Evolutionary conservation across 768 basidiomycete species (phyloP).

Genomic region (Trametes meyenii): DNA sequence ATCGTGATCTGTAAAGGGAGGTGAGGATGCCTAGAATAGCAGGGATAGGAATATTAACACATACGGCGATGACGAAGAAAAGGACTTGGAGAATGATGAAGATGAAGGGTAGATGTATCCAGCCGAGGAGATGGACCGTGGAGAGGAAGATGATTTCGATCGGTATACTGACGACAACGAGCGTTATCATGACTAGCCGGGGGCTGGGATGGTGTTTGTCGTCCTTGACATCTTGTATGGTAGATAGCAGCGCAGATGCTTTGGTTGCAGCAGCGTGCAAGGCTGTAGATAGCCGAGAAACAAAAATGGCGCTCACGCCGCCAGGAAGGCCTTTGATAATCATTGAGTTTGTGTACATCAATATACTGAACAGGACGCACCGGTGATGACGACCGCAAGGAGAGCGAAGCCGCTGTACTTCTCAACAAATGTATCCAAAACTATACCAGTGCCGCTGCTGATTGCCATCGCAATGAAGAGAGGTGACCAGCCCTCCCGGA

Average conservation of each 20-base stretch:
- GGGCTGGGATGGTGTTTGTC: conserved; percentile 37
- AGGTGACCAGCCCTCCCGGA: conserved; percentile 88
- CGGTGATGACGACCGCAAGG: conserved; percentile 85
- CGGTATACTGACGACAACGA: conserved; percentile 78
- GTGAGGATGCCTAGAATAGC: background rate
- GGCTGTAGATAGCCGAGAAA: conserved; percentile 88
- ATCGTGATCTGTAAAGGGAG: conserved; percentile 56
- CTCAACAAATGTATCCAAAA: conserved; percentile 88
- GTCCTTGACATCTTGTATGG: conserved; percentile 15
- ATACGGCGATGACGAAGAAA: conserved; percentile 78
- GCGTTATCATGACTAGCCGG: conserved; percentile 62
- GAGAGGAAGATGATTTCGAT: conserved; percentile 76
- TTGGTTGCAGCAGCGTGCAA: conserved; percentile 64
- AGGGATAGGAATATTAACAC: conserved; percentile 36
- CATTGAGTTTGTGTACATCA: background rate
- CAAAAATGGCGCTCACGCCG: conserved; percentile 86
- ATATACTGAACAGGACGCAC: conserved; percentile 41
- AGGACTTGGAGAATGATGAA: conserved; percentile 69
- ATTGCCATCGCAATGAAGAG: conserved; percentile 90
- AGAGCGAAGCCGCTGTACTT: conserved; percentile 87
- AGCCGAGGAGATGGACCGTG: conserved; percentile 67
- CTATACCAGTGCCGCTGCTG: conserved; percentile 85
- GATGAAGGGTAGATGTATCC: conserved; percentile 71
- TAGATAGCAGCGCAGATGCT: conserved; percentile 24
- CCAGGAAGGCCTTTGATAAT: conserved; percentile 78